phyloP scores from a whole-genome alignment of 257 asterid genomes.

The Petrea volubilis region DNA sequence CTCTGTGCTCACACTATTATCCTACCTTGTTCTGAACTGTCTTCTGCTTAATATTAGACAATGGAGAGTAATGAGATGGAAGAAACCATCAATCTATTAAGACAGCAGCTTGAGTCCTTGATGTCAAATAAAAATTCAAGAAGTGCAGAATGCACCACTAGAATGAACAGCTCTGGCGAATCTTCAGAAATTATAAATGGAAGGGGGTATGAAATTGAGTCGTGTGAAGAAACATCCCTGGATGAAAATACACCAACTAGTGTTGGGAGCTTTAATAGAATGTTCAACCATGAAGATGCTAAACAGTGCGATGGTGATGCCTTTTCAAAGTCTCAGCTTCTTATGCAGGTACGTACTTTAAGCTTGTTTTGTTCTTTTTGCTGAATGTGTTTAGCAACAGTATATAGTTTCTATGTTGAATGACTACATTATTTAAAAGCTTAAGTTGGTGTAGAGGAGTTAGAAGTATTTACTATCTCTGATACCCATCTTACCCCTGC shows the following conservation, averaged over 20 bases:
- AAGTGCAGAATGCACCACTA: conserved; percentile 32
- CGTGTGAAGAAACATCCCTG: conserved; percentile 40
- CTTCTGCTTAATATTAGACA: conserved; percentile 35
- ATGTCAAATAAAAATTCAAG: conserved; percentile 38
- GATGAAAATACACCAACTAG: conserved; percentile 60
- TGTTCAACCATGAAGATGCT: conserved; percentile 38
- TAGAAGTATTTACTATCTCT: too few relatives aligned
- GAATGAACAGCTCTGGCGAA: conserved; percentile 36
- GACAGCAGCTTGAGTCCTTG: conserved; percentile 57
- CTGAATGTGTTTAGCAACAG: background rate
- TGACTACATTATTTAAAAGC: too few relatives aligned
- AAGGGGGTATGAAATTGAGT: conserved; percentile 31
- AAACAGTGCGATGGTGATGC: conserved; percentile 40
- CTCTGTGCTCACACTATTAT: conserved; percentile 2
- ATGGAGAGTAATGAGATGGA: conserved; percentile 66
- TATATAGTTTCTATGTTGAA: too few relatives aligned
- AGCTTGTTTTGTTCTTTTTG: background rate
- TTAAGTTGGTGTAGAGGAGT: too few relatives aligned
- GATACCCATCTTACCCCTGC: too few relatives aligned
- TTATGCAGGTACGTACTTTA: conserved; percentile 44
- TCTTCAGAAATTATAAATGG: conserved; percentile 31
- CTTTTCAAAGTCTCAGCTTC: conserved; percentile 52
- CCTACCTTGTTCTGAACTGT: conserved; percentile 15
- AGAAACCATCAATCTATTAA: conserved; percentile 54
- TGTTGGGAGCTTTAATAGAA: conserved; percentile 46